Conservation (phyloP, 345 rosid species). For the Bruguiera parviflora region DNA sequence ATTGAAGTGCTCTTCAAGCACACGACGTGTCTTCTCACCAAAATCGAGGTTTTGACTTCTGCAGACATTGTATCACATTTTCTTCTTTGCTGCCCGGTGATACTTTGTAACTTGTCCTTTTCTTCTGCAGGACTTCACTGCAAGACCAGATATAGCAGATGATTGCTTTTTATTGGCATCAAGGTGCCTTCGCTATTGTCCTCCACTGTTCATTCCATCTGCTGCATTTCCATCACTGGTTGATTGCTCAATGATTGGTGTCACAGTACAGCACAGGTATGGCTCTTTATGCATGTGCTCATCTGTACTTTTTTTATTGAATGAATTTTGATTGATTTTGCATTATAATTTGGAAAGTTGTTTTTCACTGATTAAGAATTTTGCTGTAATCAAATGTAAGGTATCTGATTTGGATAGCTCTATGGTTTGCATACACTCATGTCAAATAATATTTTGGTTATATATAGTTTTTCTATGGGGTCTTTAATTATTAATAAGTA, state of each 20-base stretch:
- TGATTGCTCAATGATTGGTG: slow-evolving; percentile 78
- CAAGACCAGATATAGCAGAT: slow-evolving; percentile 93
- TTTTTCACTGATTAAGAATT: too few relatives aligned
- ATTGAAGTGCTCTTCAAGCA: slow-evolving; percentile 82
- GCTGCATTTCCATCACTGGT: slow-evolving; percentile 68
- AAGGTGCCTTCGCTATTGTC: slow-evolving; percentile 95
- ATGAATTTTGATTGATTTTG: too few relatives aligned
- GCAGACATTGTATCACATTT: slow-evolving; percentile 11
- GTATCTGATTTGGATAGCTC: too few relatives aligned
- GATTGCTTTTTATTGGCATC: slow-evolving; percentile 96
- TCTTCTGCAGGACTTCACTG: slow-evolving; percentile 75
- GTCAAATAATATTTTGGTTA: too few relatives aligned
- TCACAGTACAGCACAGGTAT: slow-evolving; percentile 95
- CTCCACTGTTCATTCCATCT: slow-evolving; percentile 79
- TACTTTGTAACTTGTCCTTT: slow-evolving; percentile 16
- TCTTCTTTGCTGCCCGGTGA: slow-evolving; percentile 9
- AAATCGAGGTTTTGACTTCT: slow-evolving; percentile 60
- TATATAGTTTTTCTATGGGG: background rate
- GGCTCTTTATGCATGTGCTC: slow-evolving; percentile 11
- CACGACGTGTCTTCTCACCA: slow-evolving; percentile 79
- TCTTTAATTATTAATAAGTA: background rate
- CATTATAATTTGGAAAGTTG: too few relatives aligned
- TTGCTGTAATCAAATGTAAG: too few relatives aligned
- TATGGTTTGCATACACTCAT: too few relatives aligned
- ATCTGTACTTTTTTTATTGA: background rate